These are phyloP conservation scores for Venturia effusa DNA, from an alignment of 2,329 filamentous ascomycete genomes.

Conservation along the genomic window DNA sequence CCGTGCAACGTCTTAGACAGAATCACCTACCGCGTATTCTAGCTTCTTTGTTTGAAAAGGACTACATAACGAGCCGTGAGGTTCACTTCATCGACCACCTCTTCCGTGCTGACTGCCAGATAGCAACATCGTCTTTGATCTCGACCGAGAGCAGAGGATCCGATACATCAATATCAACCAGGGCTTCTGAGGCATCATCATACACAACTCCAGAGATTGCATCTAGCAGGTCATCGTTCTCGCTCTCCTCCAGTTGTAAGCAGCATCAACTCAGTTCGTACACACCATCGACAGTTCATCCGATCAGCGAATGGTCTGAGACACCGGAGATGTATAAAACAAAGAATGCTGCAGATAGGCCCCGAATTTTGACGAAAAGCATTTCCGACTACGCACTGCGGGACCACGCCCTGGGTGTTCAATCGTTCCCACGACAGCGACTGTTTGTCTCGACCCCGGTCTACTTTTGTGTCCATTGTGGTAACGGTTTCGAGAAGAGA, in stretches of 20 bases:
- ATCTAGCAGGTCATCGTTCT: background rate
- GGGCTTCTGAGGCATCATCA: background rate
- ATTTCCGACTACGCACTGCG: slow-evolving; percentile 6
- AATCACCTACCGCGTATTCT: background rate
- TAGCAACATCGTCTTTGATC: background rate
- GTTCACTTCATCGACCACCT: background rate
- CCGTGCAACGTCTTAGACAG: slow-evolving; percentile 6
- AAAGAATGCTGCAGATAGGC: background rate
- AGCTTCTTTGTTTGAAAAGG: slow-evolving; percentile 4
- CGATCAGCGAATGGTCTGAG: slow-evolving; percentile 5
- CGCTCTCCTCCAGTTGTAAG: background rate
- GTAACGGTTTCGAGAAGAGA: slow-evolving; percentile 7
- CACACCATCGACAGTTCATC: slow-evolving; percentile 3
- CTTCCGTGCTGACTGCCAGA: background rate
- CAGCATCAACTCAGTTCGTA: background rate
- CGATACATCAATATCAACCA: background rate
- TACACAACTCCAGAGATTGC: background rate
- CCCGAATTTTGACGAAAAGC: background rate
- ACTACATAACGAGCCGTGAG: background rate
- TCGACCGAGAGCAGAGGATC: background rate
- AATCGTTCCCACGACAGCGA: slow-evolving; percentile 1
- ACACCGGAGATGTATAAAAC: background rate
- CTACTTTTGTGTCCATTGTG: slow-evolving; percentile 8
- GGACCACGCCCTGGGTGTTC: background rate
- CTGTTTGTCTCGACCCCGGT: background rate